Conservation (phyloP, 2,329 filamentous ascomycete genomes). For the Fusarium redolens region DNA sequence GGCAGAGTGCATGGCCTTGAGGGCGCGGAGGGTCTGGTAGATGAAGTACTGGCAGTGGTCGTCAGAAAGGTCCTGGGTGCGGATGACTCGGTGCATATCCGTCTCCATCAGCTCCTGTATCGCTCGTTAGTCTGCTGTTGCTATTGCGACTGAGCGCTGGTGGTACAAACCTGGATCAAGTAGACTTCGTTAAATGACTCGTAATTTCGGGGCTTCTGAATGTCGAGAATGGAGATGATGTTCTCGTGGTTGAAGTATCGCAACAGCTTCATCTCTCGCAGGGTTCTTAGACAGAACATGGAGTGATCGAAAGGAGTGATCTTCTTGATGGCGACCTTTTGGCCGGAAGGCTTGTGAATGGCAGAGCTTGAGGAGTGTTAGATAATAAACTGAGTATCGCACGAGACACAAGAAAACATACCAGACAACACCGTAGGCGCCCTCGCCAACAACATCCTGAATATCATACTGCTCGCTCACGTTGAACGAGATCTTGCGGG, state of each 20-base stretch:
- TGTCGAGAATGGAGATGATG: conserved; percentile 99
- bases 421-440: conserved; percentile 98
- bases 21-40: conserved; percentile 95
- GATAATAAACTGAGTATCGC: not conserved
- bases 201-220: conserved; percentile 96
- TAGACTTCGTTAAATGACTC: conserved; percentile 98
- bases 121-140: conserved; percentile 15
- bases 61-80: conserved; percentile 97
- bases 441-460: conserved; percentile 98
- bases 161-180: conserved; percentile 83
- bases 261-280: conserved; percentile 99
- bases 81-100: conserved; percentile 99
- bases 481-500: conserved; percentile 99
- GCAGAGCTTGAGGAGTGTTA: conserved; percentile 74
- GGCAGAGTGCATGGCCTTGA: conserved; percentile 99
- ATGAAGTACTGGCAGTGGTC: conserved; percentile 99
- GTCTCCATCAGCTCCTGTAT: conserved; percentile 96
- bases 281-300: conserved; percentile 96
- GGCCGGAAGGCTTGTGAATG: conserved; percentile 95
- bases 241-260: conserved; percentile 99
- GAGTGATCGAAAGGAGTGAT: conserved; percentile 99
- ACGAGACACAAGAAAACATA: conserved; percentile 60
- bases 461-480: conserved; percentile 99
- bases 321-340: conserved; percentile 99
- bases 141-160: conserved; percentile 1